Evolutionary conservation across 2,329 filamentous ascomycete genomes (phyloP).

Genomic region (Aspergillus melleus): DNA sequence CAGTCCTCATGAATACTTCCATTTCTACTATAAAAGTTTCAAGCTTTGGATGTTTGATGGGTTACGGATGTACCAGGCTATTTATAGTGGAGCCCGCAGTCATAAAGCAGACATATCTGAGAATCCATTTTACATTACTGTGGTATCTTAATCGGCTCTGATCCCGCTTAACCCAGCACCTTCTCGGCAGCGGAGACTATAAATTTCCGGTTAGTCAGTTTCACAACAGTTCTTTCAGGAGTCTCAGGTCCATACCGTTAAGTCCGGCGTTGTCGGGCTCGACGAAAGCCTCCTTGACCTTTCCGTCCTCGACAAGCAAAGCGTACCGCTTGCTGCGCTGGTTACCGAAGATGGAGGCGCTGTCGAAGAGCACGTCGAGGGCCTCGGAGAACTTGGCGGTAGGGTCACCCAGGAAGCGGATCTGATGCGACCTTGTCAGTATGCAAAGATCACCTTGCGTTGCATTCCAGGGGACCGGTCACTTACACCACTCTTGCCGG

Average conservation of each 20-base stretch:
- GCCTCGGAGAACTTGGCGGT: slow-evolving; percentile 77
- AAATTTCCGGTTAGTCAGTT: slow-evolving; percentile 14
- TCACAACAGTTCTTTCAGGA: slow-evolving; percentile 3
- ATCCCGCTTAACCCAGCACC: slow-evolving; percentile 42
- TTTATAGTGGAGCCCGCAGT: too few species aligned
- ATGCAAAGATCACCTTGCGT: neutral
- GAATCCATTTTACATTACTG: neutral
- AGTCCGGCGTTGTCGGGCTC: slow-evolving; percentile 88
- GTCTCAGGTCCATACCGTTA: slow-evolving; percentile 56
- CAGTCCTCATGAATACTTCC: too few species aligned
- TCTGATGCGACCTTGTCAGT: slow-evolving; percentile 48
- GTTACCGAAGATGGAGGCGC: slow-evolving; percentile 75
- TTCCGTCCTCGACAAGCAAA: slow-evolving; percentile 78
- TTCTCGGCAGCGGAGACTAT: slow-evolving; percentile 53
- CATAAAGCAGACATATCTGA: too few species aligned
- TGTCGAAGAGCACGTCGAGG: slow-evolving; percentile 81
- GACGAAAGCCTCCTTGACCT: slow-evolving; percentile 76
- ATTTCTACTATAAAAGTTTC: too few species aligned
- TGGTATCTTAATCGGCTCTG: neutral
- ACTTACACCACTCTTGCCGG: slow-evolving; percentile 71
- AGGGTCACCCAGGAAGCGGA: slow-evolving; percentile 87
- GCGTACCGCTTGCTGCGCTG: slow-evolving; percentile 85
- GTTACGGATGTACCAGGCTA: neutral
- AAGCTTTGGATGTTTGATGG: neutral
- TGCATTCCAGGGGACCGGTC: slow-evolving; percentile 19